Evolutionary conservation across 345 rosid species (phyloP), one percentile per base, ranked within the genome.

Genomic region (Arabidopsis suecica): DNA sequence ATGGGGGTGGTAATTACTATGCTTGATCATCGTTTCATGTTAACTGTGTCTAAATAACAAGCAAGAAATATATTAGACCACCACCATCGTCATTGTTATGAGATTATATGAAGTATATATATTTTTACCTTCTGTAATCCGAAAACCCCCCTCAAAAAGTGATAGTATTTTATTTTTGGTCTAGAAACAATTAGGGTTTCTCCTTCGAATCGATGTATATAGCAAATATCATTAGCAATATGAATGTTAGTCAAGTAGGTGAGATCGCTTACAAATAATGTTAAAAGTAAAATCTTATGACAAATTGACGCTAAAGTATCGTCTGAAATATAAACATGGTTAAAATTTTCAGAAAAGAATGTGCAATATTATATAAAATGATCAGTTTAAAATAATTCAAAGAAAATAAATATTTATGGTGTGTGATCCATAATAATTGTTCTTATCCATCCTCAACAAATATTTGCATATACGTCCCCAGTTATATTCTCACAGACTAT

Each of bases 41-140:
- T 16, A 58, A 65, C 3, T 58, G 41, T 67, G 16, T 75, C 45
- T 58, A 49, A 67, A 59, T 67, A 49, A 60, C 58, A 59, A 75
- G 18, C 10, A 45, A 58, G 18, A 13, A 40, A 45, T 16, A 16
- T 16, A 37, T 25, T 45, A 69, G 49, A 65, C 5, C 49, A 30
- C 16, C 23, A 45, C n/a, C 78, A 12, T 37, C 67, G n/a, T 73
- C 57, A 55, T 23, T 56, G 58, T 73, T 55, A n/a, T 65, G 9
- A 34, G 57, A 34, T 34, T 58, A 14, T 58, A 14, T 28, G 44
- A 50, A 18, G 16, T 36, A 7, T 57, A 16, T 4, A 16, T 59
- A 13, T 49, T 7, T 66, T 18, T 16, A 16, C 18, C 18, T 16
- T 16, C 18, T 16, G 18, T 34, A 36, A 68, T 68, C 13, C 6